These are phyloP conservation scores for Lactarius hengduanensis DNA, from an alignment of 768 basidiomycete genomes.

Conservation along the genomic window DNA sequence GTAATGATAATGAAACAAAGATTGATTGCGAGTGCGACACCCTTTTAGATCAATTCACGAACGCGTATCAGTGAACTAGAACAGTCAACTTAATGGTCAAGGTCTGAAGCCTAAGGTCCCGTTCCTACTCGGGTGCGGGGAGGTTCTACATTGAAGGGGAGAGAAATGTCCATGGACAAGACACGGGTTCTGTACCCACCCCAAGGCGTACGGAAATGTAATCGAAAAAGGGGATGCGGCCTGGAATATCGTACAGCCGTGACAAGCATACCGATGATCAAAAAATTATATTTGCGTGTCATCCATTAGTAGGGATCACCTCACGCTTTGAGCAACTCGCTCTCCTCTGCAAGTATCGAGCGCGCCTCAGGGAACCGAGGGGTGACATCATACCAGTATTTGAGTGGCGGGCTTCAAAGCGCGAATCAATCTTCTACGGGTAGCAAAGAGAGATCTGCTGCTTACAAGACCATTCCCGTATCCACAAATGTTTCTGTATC, in stretches of 20 bases:
- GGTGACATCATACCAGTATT: neutral
- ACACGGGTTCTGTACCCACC: no score
- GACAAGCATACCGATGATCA: no score
- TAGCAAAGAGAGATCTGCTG: neutral
- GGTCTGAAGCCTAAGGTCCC: neutral
- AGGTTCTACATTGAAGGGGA: no score
- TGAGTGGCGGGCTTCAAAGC: neutral
- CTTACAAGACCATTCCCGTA: slow-evolving; percentile 24
- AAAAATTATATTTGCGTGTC: no score
- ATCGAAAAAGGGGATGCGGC: no score
- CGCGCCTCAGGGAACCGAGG: slow-evolving; percentile 18
- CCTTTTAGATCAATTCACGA: neutral
- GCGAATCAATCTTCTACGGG: neutral
- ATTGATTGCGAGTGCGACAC: neutral
- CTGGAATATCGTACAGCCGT: neutral
- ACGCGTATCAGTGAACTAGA: neutral
- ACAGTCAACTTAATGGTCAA: neutral
- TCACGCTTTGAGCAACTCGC: slow-evolving; percentile 11
- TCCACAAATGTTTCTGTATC: slow-evolving; percentile 6
- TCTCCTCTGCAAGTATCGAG: slow-evolving; percentile 10
- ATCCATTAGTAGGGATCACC: neutral
- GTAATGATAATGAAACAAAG: neutral
- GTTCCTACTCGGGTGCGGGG: no score
- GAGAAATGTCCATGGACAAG: no score
- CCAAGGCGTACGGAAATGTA: no score